phyloP scores from a whole-genome alignment of 225 moss, liverwort and hornwort genomes.

The Pseudoscleropodium purum region DNA sequence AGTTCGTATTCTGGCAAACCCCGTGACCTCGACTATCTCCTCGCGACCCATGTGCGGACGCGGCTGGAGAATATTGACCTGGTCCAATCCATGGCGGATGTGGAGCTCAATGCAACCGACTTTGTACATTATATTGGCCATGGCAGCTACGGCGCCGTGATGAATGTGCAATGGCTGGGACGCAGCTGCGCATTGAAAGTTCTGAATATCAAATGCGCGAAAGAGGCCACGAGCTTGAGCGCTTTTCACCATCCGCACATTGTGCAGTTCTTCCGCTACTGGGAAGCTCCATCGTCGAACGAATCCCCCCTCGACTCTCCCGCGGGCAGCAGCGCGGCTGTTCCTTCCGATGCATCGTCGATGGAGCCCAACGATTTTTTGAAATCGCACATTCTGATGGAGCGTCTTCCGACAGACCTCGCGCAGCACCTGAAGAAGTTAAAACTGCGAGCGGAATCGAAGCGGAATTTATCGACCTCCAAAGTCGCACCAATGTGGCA shows the following conservation, averaged over 20 bases:
- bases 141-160: constrained; percentile 3
- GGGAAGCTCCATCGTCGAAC: background rate
- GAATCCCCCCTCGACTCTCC: background rate
- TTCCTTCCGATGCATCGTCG: too few species aligned
- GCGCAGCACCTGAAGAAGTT: background rate
- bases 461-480: background rate
- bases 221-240: constrained; percentile 8
- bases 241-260: constrained; percentile 25
- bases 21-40: background rate
- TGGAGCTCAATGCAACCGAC: background rate
- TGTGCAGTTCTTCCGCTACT: constrained; percentile 24
- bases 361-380: rapidly evolving
- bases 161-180: constrained; percentile 4
- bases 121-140: rapidly evolving
- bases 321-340: background rate
- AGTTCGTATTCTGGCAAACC: background rate
- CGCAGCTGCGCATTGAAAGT: constrained; percentile 21
- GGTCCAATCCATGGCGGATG: background rate
- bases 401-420: constrained; percentile 1
- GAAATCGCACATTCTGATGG: background rate
- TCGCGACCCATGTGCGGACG: constrained; percentile 6
- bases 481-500: background rate
- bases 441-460: background rate
- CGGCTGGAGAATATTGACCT: background rate
- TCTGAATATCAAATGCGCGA: background rate